Percentiles rank a stretch among this genome's conserved stretches.
phyloP scores from a whole-genome alignment of 2,329 filamentous ascomycete species.

The Verticillium zaregamsianum region DNA sequence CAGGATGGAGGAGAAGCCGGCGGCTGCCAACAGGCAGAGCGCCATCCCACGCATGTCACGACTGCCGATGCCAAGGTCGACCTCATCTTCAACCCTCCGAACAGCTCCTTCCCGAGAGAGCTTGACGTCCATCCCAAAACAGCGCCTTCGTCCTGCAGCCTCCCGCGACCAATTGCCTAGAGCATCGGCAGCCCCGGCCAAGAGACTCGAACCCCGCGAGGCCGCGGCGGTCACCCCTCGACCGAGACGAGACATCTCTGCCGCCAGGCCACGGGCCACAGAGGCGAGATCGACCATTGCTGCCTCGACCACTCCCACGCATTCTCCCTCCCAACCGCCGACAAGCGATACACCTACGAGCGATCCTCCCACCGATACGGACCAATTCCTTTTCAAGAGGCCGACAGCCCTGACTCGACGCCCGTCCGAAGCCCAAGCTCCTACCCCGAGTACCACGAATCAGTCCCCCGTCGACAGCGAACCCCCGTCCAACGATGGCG shows the following conservation, averaged over 20 bases:
- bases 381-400: neutral
- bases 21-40: constrained; percentile 14
- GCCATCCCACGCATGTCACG: constrained; percentile 33
- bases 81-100: constrained; percentile 22
- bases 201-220: constrained; percentile 5
- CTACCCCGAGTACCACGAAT: constrained; percentile 3
- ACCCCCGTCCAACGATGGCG: constrained; percentile 9
- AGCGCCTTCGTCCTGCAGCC: constrained; percentile 33
- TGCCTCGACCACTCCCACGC: neutral
- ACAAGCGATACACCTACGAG: constrained; percentile 9
- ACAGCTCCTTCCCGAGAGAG: constrained; percentile 24
- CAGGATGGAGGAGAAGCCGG: constrained; percentile 12
- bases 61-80: constrained; percentile 28
- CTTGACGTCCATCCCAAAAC: constrained; percentile 15
- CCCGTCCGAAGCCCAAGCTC: constrained; percentile 17
- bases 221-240: constrained; percentile 11
- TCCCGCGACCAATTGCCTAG: constrained; percentile 16
- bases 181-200: constrained; percentile 7
- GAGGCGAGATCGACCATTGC: constrained; percentile 6
- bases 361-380: constrained; percentile 13
- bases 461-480: constrained; percentile 2
- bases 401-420: constrained; percentile 22
- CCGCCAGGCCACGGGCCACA: neutral
- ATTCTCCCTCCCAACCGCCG: constrained; percentile 5
- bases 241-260: constrained; percentile 1